These are phyloP conservation scores for Xylaria telfairii DNA, from an alignment of 495 filamentous ascomycete genomes.

Conservation along the genomic window DNA sequence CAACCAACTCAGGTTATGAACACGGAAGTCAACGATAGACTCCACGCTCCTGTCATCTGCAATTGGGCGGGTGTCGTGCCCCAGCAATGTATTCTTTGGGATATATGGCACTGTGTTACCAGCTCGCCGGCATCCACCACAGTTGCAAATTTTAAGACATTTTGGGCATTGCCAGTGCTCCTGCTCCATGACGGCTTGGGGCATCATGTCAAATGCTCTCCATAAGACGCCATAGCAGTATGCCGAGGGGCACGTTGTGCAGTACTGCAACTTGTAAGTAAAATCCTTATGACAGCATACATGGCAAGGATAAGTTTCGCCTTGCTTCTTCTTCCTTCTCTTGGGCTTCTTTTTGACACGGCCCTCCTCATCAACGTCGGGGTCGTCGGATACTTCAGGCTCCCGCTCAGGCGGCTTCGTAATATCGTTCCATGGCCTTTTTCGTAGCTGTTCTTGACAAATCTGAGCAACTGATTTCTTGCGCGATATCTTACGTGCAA, in stretches of 20 bases:
- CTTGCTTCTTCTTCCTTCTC: slow-evolving; percentile 48
- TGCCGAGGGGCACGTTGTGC: slow-evolving; percentile 70
- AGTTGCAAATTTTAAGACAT: slow-evolving; percentile 84
- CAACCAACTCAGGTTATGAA: slow-evolving; percentile 83
- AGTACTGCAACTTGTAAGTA: slow-evolving; percentile 80
- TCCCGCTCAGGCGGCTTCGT: slow-evolving; percentile 49
- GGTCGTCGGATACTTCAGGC: slow-evolving; percentile 51
- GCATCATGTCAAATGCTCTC: slow-evolving; percentile 86
- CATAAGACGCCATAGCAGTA: slow-evolving; percentile 93
- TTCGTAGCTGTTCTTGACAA: slow-evolving; percentile 83
- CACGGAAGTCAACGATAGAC: slow-evolving; percentile 80
- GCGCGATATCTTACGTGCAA: slow-evolving; percentile 64
- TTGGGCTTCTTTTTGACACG: slow-evolving; percentile 55
- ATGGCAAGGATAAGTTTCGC: slow-evolving; percentile 70
- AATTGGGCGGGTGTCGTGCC: slow-evolving; percentile 85
- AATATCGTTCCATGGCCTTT: slow-evolving; percentile 69
- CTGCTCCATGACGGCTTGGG: slow-evolving; percentile 77
- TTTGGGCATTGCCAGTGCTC: slow-evolving; percentile 85
- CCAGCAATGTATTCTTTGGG: slow-evolving; percentile 82
- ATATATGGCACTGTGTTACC: slow-evolving; percentile 66
- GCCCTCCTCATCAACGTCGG: slow-evolving; percentile 58
- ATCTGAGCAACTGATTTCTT: slow-evolving; percentile 85
- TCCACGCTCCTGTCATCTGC: slow-evolving; percentile 90
- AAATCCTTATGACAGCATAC: slow-evolving; percentile 77
- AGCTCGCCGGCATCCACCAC: slow-evolving; percentile 69